Evolutionary conservation across 108 stramenopile genomes (phyloP).

Genomic region (Cyclotella cryptica): DNA sequence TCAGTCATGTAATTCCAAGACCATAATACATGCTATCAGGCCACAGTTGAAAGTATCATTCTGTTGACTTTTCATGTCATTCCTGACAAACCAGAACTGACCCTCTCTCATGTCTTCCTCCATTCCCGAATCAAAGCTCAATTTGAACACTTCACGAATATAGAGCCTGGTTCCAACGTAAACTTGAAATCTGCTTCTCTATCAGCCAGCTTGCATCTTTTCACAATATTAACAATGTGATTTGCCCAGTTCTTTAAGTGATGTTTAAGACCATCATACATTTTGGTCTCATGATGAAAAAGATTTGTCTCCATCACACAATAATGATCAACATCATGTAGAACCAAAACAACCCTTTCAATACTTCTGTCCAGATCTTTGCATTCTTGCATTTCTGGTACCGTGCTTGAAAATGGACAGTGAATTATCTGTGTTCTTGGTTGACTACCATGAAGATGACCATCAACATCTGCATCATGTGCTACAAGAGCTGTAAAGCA

Average conservation of each 20-base stretch:
- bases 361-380: neutral
- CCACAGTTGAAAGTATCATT: slow-evolving; percentile 11
- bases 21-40: slow-evolving; percentile 8
- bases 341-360: neutral
- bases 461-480: slow-evolving; percentile 1
- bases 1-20: slow-evolving; percentile 6
- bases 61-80: neutral
- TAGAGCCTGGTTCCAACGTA: neutral
- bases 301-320: neutral
- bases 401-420: neutral
- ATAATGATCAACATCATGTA: slow-evolving; percentile 12
- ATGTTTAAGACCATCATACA: slow-evolving; percentile 6
- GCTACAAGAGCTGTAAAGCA: neutral
- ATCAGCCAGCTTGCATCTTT: slow-evolving; percentile 6
- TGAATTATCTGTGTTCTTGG: too few relatives aligned
- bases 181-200: neutral
- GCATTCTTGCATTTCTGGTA: neutral
- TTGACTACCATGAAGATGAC: too few relatives aligned
- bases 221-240: neutral
- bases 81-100: neutral
- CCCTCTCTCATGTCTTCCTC: neutral
- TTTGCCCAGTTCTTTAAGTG: neutral
- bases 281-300: neutral
- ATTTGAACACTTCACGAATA: too few relatives aligned
- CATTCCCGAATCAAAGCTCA: neutral